A percentile compares a stretch with the other conserved stretches of the same genome.
Conservation (phyloP, 495 filamentous ascomycete species). For the Annulohypoxylon maeteangense region DNA sequence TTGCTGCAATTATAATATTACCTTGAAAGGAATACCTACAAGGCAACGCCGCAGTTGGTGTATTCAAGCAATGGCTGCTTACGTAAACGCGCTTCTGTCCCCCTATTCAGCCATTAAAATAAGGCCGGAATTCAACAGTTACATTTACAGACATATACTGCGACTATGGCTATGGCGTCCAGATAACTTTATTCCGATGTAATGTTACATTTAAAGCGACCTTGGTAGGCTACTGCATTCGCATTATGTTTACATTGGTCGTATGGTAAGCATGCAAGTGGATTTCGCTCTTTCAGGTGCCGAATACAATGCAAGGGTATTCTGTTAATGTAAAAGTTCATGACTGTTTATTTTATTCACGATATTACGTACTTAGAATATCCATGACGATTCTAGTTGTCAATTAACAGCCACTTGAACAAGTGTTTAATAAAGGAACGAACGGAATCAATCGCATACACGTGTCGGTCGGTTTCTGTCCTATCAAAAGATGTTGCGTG, state of each 20-base stretch:
- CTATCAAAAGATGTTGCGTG: no score
- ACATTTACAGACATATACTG: not conserved
- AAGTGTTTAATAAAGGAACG: not conserved
- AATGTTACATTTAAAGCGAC: not conserved
- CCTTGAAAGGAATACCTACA: no score
- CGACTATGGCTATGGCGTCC: not conserved
- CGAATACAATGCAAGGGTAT: not conserved
- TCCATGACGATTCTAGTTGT: not conserved
- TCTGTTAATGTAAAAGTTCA: not conserved
- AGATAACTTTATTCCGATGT: not conserved
- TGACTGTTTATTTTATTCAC: not conserved
- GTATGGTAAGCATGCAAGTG: not conserved
- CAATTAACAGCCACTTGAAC: not conserved
- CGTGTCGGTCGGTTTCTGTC: not conserved
- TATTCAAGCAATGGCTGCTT: not conserved
- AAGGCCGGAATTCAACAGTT: not conserved
- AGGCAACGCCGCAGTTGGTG: not conserved
- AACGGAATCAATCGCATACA: not conserved
- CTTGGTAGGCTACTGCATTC: not conserved
- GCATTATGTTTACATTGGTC: not conserved
- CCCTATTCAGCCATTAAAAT: not conserved
- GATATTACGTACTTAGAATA: not conserved
- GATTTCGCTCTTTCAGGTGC: not conserved
- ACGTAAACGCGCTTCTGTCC: not conserved
- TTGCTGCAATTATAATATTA: no score